Evolutionary conservation across 805 yeast genomes (phyloP).

Genomic region (Pichia sporocuriosa): DNA sequence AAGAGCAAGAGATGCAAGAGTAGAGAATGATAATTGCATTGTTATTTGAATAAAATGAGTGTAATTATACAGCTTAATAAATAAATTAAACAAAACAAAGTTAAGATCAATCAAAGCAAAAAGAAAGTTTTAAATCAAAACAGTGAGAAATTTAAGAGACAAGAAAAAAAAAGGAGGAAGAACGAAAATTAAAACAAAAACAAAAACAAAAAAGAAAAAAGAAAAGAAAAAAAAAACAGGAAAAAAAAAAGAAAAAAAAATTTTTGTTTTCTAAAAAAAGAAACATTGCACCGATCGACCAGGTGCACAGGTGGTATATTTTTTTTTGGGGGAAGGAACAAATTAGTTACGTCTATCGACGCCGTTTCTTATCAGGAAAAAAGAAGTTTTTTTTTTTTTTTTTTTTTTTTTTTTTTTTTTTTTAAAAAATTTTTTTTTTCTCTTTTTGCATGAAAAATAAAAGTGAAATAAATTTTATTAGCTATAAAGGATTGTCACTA

Average conservation of each 20-base stretch:
- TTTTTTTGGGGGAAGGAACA: too few species aligned
- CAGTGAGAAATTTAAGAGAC: background rate
- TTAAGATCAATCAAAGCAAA: constrained; percentile 1
- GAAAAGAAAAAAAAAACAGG: background rate
- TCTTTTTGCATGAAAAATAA: too few species aligned
- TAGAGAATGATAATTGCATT: constrained; percentile 24
- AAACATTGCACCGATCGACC: too few species aligned
- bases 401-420: background rate
- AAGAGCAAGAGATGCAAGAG: constrained; percentile 21
- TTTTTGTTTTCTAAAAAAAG: too few species aligned
- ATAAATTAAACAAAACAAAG: background rate
- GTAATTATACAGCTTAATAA: background rate
- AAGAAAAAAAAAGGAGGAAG: background rate
- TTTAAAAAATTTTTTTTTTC: too few species aligned
- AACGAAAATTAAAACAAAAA: background rate
- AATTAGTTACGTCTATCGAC: too few species aligned
- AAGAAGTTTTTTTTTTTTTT: background rate
- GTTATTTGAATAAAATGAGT: constrained; percentile 3
- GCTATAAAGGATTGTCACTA: too few species aligned
- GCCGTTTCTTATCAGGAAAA: too few species aligned
- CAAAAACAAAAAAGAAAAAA: background rate
- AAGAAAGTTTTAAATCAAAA: constrained; percentile 1
- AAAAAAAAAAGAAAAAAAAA: too few species aligned
- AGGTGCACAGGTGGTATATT: too few species aligned
- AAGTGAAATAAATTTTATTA: too few species aligned